A percentile compares a stretch with the other conserved stretches of the same genome.
phyloP scores from a whole-genome alignment of 2,329 filamentous ascomycete genomes.

The Coniosporium tulheliwenetii region DNA sequence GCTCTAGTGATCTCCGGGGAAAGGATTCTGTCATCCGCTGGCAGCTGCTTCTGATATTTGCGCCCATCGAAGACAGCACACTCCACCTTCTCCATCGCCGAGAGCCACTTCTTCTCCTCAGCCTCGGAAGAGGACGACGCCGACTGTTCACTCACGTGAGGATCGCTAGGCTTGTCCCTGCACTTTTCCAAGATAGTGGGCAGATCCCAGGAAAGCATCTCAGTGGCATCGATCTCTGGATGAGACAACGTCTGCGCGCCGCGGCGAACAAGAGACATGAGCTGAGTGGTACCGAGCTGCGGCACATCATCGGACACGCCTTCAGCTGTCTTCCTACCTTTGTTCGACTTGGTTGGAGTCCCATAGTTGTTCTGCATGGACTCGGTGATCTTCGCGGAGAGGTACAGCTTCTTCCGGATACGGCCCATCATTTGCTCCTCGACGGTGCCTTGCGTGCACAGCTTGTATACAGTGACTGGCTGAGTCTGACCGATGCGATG shows the following conservation, averaged over 20 bases:
- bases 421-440: conserved; percentile 43
- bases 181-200: conserved; percentile 37
- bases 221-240: conserved; percentile 36
- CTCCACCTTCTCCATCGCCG: conserved; percentile 40
- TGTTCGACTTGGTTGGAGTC: conserved; percentile 10
- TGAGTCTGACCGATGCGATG: conserved; percentile 40
- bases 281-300: conserved; percentile 33
- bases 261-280: conserved; percentile 38
- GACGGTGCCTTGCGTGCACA: conserved; percentile 40
- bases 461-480: conserved; percentile 38
- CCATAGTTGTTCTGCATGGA: conserved; percentile 39
- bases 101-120: conserved; percentile 40
- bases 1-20: conserved; percentile 23
- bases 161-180: conserved; percentile 33
- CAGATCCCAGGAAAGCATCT: conserved; percentile 44
- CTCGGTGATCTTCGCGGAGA: conserved; percentile 45
- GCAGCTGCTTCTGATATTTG: conserved; percentile 26
- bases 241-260: conserved; percentile 37
- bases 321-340: conserved; percentile 5
- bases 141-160: conserved; percentile 18
- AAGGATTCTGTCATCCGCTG: conserved; percentile 17
- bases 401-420: conserved; percentile 46
- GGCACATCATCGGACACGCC: conserved; percentile 30
- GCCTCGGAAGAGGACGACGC: conserved; percentile 19
- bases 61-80: conserved; percentile 42